A percentile compares a stretch with the other conserved stretches of the same genome.
These are phyloP conservation scores for Russula compacta DNA, from an alignment of 768 basidiomycete species.

Conservation along the genomic window DNA sequence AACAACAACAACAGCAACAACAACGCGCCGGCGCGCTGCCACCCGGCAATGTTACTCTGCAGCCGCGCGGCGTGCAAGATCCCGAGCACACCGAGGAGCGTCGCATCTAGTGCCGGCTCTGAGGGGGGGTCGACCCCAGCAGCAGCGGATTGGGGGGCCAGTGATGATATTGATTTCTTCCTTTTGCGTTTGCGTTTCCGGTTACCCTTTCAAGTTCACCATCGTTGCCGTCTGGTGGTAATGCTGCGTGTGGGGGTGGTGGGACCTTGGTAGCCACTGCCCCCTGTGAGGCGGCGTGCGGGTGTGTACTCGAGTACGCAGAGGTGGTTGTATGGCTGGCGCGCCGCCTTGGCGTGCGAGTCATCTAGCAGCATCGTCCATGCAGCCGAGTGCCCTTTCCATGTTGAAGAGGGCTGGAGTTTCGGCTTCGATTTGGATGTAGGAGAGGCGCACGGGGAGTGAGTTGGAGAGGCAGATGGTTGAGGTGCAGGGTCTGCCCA, in stretches of 20 bases:
- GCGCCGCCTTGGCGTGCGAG: constrained; percentile 43
- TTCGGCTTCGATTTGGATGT: background rate
- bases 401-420: background rate
- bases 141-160: too few species aligned
- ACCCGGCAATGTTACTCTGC: constrained; percentile 58
- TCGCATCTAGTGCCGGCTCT: constrained; percentile 36
- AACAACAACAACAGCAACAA: constrained; percentile 29
- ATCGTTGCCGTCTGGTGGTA: background rate
- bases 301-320: constrained; percentile 62
- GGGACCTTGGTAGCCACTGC: constrained; percentile 5
- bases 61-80: constrained; percentile 49
- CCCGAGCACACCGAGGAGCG: constrained; percentile 57
- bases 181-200: background rate
- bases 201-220: background rate
- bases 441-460: background rate
- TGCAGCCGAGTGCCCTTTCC: constrained; percentile 31
- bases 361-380: constrained; percentile 47
- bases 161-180: background rate
- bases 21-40: constrained; percentile 49
- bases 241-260: background rate
- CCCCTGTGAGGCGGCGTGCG: constrained; percentile 5
- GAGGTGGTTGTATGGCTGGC: constrained; percentile 78
- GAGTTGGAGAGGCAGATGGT: background rate
- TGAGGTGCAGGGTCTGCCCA: constrained; percentile 39
- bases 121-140: background rate